Evolutionary conservation across 139 green algal genomes (phyloP), one percentile per base, ranked within the genome.

Genomic region (Spirogloea muscicola): DNA sequence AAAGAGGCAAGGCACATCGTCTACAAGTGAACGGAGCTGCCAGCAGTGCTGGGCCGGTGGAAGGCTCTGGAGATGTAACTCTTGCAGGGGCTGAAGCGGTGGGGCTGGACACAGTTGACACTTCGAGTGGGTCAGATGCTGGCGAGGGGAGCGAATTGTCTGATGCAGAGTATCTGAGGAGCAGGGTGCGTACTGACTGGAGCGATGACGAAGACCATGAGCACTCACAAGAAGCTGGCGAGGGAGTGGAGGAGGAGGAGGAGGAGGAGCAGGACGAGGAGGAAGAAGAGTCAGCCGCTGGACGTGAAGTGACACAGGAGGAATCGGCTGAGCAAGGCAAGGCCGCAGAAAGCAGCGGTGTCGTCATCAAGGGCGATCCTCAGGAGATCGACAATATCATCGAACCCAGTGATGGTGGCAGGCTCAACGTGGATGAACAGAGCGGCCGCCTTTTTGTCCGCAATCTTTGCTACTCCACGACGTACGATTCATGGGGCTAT

Each of bases 381-480:
- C n/a, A n/a, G n/a, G n/a, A n/a, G n/a, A n/a, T n/a, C n/a, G n/a
- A n/a, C n/a, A n/a, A n/a, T n/a, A n/a, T 55, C 16, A 55, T 25
- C 44, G 44, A 55, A 7, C 5, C 18, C 33, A 18, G 33, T 51
- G 33, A 29, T 9, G 58, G 10, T 51, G 33, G 58, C 58, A 55
- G 7, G 58, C 33, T 5, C 9, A 55, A n/a, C 58, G 58, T 39
- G 51, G 16, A 6, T 27, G 16, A 52, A 52, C 67, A 84, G 43
- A 74, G 46, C 2, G 88, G 90, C 0, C 85, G 94, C 10, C 83
- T 98, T 48, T 98, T 98, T 81, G 76, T 97, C 38, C 83, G 94
- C 38, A 98, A 98, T 81, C 87, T 98, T 64, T 82, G 91, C 0
- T 98, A 93, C 83, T 80, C 70, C 5, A 39, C 76, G n/a, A 58